These are phyloP conservation scores for Cystobasidiopsis lactophilus DNA, from an alignment of 768 basidiomycete species.

Conservation along the genomic window DNA sequence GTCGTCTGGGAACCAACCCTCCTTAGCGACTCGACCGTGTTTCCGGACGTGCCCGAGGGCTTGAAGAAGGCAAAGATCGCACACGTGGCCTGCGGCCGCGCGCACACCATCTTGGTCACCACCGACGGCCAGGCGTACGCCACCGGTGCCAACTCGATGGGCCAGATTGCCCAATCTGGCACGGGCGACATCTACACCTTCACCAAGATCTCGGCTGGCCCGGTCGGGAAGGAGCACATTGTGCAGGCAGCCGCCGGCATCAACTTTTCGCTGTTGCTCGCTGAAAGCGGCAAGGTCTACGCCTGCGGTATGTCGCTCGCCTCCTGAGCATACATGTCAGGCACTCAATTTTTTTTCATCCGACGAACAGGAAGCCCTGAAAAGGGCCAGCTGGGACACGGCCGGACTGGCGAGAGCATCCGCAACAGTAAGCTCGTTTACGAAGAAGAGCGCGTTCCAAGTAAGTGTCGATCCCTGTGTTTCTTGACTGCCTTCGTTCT, in stretches of 20 bases:
- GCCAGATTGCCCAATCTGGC: constrained; percentile 51
- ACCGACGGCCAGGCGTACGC: constrained; percentile 65
- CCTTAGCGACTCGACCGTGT: constrained; percentile 29
- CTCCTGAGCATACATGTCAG: too few species aligned
- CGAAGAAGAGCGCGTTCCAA: too few species aligned
- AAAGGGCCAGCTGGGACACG: constrained; percentile 80
- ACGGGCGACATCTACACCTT: constrained; percentile 42
- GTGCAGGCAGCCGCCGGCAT: constrained; percentile 58
- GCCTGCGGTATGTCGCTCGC: constrained; percentile 74
- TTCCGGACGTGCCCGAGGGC: constrained; percentile 37
- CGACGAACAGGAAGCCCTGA: too few species aligned
- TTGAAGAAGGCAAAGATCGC: constrained; percentile 36
- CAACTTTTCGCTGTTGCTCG: constrained; percentile 62
- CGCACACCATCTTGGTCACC: constrained; percentile 62
- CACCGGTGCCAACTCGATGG: constrained; percentile 49
- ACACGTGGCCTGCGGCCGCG: constrained; percentile 58
- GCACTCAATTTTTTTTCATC: too few species aligned
- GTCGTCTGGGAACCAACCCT: constrained; percentile 33
- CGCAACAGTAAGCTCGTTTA: too few species aligned
- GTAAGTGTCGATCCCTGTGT: too few species aligned
- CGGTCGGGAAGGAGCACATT: constrained; percentile 37
- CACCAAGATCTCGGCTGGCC: constrained; percentile 36
- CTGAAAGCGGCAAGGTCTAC: constrained; percentile 55
- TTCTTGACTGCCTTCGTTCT: constrained; percentile 30
- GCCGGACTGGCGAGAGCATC: constrained; percentile 77